phyloP scores from a whole-genome alignment of 164 flowering plant species.

The Cinnamomum micranthum region DNA sequence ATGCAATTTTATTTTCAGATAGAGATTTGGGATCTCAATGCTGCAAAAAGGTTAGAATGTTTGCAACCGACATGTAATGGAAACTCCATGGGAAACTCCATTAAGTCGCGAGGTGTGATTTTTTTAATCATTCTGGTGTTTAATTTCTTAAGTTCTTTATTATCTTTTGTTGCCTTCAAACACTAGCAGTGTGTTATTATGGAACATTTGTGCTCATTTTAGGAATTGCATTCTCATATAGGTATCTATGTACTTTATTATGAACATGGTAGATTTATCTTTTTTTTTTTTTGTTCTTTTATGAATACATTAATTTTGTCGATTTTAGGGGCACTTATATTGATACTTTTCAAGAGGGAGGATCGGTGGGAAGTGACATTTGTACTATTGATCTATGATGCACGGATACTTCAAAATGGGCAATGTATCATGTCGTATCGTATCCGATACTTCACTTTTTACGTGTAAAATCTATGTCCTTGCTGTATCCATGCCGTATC shows the following conservation, averaged over 20 bases:
- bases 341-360: no score
- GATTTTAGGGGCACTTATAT: not conserved
- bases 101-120: conserved; percentile 54
- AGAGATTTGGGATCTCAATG: conserved; percentile 86
- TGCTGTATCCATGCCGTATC: no score
- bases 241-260: not conserved
- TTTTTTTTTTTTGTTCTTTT: not conserved
- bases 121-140: not conserved
- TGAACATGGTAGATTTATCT: not conserved
- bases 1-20: conserved; percentile 37
- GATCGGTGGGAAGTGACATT: no score
- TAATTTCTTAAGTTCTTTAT: not conserved
- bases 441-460: no score
- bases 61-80: conserved; percentile 35
- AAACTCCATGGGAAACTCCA: conserved; percentile 28
- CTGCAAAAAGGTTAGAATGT: conserved; percentile 45
- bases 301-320: no score
- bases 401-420: no score
- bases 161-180: not conserved
- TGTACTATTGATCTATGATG: no score
- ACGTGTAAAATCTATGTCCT: no score
- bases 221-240: not conserved
- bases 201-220: not conserved
- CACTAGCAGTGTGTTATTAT: not conserved
- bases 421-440: no score